These are phyloP conservation scores for Corylus avellana DNA, from an alignment of 306 rosid species.

Conservation along the genomic window DNA sequence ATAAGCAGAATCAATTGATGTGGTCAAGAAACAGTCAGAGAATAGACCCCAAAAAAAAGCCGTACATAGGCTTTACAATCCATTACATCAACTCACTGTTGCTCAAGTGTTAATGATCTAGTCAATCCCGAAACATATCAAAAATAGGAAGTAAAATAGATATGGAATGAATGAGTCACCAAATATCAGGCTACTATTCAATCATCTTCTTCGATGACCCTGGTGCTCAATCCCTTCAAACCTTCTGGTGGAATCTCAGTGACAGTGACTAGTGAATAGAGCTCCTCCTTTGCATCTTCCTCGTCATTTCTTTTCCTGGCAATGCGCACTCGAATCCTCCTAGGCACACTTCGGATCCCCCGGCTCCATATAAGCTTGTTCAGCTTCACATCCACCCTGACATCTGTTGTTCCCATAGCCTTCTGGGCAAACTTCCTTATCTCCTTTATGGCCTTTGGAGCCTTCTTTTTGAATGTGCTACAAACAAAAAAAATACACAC, in stretches of 20 bases:
- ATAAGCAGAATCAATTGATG: not conserved
- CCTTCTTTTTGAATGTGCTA: slow-evolving; percentile 51
- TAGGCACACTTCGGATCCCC: slow-evolving; percentile 50
- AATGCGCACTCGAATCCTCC: slow-evolving; percentile 43
- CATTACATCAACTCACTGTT: slow-evolving; percentile 3
- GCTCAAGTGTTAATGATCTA: not conserved
- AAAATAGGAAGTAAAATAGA: not conserved
- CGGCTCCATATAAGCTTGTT: slow-evolving; percentile 52
- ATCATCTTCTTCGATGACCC: slow-evolving; percentile 40
- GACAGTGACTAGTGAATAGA: slow-evolving; percentile 48
- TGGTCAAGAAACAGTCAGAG: not conserved
- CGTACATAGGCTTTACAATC: not conserved
- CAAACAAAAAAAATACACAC: not conserved
- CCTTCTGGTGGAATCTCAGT: slow-evolving; percentile 46
- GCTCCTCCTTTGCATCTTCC: slow-evolving; percentile 57
- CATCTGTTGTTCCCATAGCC: slow-evolving; percentile 56
- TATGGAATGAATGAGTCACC: not conserved
- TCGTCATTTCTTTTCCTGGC: slow-evolving; percentile 49
- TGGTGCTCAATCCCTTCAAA: slow-evolving; percentile 38
- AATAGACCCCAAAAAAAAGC: not conserved
- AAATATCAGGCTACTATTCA: slow-evolving; percentile 6
- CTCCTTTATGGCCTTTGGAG: slow-evolving; percentile 47
- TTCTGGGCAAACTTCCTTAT: slow-evolving; percentile 51
- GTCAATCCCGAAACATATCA: not conserved
- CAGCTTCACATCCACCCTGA: slow-evolving; percentile 52